Base-by-base conservation (phyloP, 2,329 filamentous ascomycete species). In the Talaromyces rugulosus region DNA sequence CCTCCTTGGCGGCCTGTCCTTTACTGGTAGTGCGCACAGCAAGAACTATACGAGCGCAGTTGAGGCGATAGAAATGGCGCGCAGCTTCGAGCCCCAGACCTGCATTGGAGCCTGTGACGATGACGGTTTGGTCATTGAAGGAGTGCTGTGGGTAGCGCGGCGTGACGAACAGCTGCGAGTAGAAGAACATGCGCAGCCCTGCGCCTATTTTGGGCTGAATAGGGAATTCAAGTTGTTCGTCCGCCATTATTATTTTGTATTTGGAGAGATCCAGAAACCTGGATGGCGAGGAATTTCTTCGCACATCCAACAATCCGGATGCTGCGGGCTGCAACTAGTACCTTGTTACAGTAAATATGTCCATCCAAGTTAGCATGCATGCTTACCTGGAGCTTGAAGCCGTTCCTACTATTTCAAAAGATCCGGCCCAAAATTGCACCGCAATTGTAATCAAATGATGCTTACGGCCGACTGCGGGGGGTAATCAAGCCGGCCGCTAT, bases 51-150 rank as follows among this genome's bases (percentile, higher is more conserved):
- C 72, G 75, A 1, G 75, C 75, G 9, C 82, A 69, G 1, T 71
- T 68, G 5, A 78, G 64, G 0, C 68, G 64, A 1, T 80, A 70
- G 28, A 84, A 72, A 34, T 80, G 77, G 0, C 70, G 67, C 8
- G 76, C 71, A 1, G 77, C 70, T 61, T 81, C 78, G 14, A 81
- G 72, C 0, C 83, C 83, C 0, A 85, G 70, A 0, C 83, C 83
- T 0, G 66, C 69, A 62, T 83, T 85, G 18, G 75, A 70, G 1
- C 83, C 83, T 0, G 82, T 84, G 18, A 85, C 71, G 51, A 85
- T 79, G 52, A 79, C 77, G 0, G 75, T 76, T 59, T 78, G 70
- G 0, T 72, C 70, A 0, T 71, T 66, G 12, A 69, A 65, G 30
- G 58, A 36, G 3, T 47, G n/a, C 2, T 2, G 7, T 50, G 58